Conservation (phyloP, 306 rosid species). For the Amphicarpaea edgeworthii region DNA sequence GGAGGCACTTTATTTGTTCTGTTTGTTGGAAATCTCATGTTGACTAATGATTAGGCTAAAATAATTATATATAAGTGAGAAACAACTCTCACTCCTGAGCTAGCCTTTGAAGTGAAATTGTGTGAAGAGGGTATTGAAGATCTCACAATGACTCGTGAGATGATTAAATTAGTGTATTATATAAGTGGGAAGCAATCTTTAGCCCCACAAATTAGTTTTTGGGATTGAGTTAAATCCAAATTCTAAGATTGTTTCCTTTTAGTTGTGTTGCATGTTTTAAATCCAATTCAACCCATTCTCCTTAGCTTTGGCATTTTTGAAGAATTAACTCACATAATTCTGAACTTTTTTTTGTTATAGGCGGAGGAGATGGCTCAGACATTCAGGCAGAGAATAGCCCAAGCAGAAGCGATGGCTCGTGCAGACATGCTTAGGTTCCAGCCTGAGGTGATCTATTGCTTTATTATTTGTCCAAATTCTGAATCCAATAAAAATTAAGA, state of each 20-base stretch:
- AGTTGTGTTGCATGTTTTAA: neutral
- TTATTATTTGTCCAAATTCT: slow-evolving; percentile 38
- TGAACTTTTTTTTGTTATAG: slow-evolving; percentile 53
- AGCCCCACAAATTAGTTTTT: too few relatives aligned
- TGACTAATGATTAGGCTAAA: too few relatives aligned
- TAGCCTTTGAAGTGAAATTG: too few relatives aligned
- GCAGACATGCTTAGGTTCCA: slow-evolving; percentile 94
- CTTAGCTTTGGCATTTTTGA: slow-evolving; percentile 25
- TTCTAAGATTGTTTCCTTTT: neutral
- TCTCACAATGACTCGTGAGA: neutral
- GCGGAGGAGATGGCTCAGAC: slow-evolving; percentile 98
- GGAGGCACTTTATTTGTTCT: neutral
- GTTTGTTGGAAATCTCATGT: neutral
- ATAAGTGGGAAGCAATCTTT: neutral
- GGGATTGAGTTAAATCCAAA: neutral
- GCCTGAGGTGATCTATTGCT: slow-evolving; percentile 71
- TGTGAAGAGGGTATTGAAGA: too few relatives aligned
- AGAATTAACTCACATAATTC: slow-evolving; percentile 21
- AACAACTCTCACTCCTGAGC: neutral
- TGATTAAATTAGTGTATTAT: neutral
- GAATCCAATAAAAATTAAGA: slow-evolving; percentile 26
- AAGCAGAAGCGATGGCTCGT: slow-evolving; percentile 99
- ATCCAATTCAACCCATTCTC: slow-evolving; percentile 1
- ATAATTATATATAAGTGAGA: neutral
- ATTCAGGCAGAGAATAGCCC: slow-evolving; percentile 95